Evolutionary conservation across 192 early-diverging fungal species (phyloP), one percentile per base, ranked within the genome.

Genomic region (Paraglomus occultum): DNA sequence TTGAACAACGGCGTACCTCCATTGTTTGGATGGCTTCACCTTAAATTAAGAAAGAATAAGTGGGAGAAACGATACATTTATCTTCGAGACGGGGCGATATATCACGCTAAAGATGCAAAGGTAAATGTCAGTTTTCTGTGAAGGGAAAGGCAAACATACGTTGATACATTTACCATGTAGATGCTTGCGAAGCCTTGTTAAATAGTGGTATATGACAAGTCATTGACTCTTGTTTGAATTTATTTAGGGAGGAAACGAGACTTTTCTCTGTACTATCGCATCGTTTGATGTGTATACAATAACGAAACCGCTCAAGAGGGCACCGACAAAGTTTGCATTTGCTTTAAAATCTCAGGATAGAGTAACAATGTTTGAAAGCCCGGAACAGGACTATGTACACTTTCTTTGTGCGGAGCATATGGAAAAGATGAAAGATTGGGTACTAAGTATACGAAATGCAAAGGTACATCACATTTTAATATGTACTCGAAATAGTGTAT

Each of bases 251-350:
- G 66, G 59, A 44, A 38, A 73, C 70, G 72, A 67, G 31, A 72
- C 70, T 20, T 59, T 80, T 23, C 71, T 87, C 5, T 85, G 87
- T 70, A 53, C 80, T 64, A 81, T 96, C 53, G 80, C 77, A 15
- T 88, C 83, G 60, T 91, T 86, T 78, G 95, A 95, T 72, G 91
- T 95, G 1, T 97, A 95, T 74, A 91, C 93, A 12, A 77, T 91
- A 9, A 88, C 84, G 17, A 72, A 87, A 48, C 77, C 83, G 1
- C 79, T 85, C 18, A 88, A 86, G 61, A 85, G 88, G 62, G 83
- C 88, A 10, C 92, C 92, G 6, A 92, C 92, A 15, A 70, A 84
- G 11, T 94, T 86, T 84, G 88, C 87, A 45, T 94, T 97, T 84
- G 91, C 88, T 0, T 79, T 97, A 9, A 89, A 92, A 77, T 92